Conservation (phyloP, 1,139 yeast species). For the Diutina sp. region DNA sequence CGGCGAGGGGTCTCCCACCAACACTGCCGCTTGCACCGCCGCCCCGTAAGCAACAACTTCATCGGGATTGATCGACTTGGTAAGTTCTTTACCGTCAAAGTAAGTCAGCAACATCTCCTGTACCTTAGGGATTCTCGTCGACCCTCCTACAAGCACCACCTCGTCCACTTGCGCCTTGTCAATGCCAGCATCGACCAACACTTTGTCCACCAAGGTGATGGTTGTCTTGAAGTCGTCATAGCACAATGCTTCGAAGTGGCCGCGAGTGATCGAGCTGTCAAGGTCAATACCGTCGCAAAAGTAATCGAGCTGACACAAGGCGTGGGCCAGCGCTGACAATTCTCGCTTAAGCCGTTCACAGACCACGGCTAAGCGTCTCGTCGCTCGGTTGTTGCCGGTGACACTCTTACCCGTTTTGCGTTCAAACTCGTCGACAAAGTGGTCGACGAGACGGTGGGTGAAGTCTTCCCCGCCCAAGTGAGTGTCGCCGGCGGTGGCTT, state of each 20-base stretch:
- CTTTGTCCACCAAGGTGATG: slow-evolving; percentile 86
- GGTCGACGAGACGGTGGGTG: background rate
- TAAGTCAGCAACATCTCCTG: slow-evolving; percentile 77
- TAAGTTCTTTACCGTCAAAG: slow-evolving; percentile 88
- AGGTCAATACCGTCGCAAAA: slow-evolving; percentile 93
- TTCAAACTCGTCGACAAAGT: slow-evolving; percentile 45
- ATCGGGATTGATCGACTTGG: slow-evolving; percentile 94
- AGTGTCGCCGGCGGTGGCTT: slow-evolving; percentile 41
- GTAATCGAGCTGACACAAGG: slow-evolving; percentile 89
- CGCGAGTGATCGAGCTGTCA: slow-evolving; percentile 85
- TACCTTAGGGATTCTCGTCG: slow-evolving; percentile 96
- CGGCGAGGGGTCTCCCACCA: slow-evolving; percentile 46
- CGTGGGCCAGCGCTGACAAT: slow-evolving; percentile 53
- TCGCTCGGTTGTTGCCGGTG: slow-evolving; percentile 60
- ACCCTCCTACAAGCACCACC: slow-evolving; percentile 93
- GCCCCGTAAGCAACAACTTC: slow-evolving; percentile 45
- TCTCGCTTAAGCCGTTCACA: slow-evolving; percentile 96
- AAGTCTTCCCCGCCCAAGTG: slow-evolving; percentile 62
- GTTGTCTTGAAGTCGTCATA: slow-evolving; percentile 80
- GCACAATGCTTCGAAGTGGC: slow-evolving; percentile 90
- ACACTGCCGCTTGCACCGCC: slow-evolving; percentile 80
- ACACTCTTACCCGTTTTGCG: slow-evolving; percentile 79
- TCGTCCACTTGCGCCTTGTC: slow-evolving; percentile 78
- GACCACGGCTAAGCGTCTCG: slow-evolving; percentile 86
- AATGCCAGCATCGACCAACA: slow-evolving; percentile 77